Evolutionary conservation across 495 filamentous ascomycete genomes (phyloP).

Genomic region (Rhypophila decipiens): DNA sequence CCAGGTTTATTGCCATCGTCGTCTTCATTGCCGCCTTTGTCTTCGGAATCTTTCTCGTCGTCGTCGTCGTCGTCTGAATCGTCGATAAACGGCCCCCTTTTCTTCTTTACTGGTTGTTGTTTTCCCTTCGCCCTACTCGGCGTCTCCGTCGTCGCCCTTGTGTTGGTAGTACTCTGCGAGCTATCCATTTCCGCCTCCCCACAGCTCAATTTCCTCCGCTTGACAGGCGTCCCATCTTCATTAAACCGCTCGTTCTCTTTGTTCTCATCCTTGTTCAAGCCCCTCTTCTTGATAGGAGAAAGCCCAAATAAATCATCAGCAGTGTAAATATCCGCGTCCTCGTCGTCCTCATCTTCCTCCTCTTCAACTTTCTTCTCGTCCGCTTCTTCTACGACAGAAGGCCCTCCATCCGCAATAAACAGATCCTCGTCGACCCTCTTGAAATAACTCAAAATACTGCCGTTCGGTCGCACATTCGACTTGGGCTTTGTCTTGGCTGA

Average conservation of each 20-base stretch:
- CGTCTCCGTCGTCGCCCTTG: constrained; percentile 1
- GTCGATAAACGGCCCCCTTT: constrained; percentile 24
- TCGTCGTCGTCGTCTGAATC: constrained; percentile 11
- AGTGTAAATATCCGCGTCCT: constrained; percentile 6
- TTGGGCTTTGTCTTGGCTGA: constrained; percentile 10
- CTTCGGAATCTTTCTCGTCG: neutral
- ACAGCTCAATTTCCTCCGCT: constrained; percentile 35
- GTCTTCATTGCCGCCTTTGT: neutral
- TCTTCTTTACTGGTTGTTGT: constrained; percentile 10
- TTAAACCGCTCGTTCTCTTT: no score
- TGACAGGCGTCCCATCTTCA: constrained; percentile 38
- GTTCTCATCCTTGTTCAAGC: constrained; percentile 23
- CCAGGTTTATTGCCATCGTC: neutral
- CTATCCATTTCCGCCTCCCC: neutral
- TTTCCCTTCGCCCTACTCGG: neutral
- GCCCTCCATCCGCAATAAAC: constrained; percentile 17
- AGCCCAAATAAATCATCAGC: constrained; percentile 25
- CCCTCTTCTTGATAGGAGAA: neutral
- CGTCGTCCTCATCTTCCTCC: neutral
- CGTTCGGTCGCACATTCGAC: constrained; percentile 44
- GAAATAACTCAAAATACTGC: constrained; percentile 76
- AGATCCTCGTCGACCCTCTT: constrained; percentile 55
- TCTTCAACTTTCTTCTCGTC: constrained; percentile 10
- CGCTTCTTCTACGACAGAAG: no score
- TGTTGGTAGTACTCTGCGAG: neutral